phyloP scores from a whole-genome alignment of 2,329 filamentous ascomycete species.

The Aspergillus tubingensis region DNA sequence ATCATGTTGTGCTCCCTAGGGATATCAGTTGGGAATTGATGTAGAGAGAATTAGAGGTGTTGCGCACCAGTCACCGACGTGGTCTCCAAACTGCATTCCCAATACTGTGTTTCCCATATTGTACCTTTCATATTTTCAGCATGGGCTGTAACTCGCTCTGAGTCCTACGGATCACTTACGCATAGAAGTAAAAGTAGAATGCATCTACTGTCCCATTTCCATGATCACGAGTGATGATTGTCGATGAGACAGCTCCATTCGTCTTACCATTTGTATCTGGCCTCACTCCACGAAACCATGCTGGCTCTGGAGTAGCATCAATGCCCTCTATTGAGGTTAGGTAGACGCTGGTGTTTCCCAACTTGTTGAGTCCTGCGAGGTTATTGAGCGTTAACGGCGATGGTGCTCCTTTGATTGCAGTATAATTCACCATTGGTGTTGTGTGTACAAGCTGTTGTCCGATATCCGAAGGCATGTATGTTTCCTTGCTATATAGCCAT shows the following conservation, averaged over 20 bases:
- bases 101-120: constrained; percentile 57
- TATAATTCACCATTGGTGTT: constrained; percentile 48
- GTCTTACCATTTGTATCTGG: constrained; percentile 57
- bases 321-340: constrained; percentile 54
- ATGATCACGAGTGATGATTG: constrained; percentile 61
- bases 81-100: constrained; percentile 56
- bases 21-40: not conserved
- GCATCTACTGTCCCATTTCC: constrained; percentile 56
- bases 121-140: constrained; percentile 36
- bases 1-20: constrained; percentile 67
- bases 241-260: constrained; percentile 50
- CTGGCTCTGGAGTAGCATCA: constrained; percentile 41
- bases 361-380: constrained; percentile 49
- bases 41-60: not conserved
- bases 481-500: constrained; percentile 53
- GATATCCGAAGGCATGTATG: constrained; percentile 54
- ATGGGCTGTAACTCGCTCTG: not conserved
- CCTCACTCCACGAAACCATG: constrained; percentile 55
- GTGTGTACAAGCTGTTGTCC: constrained; percentile 50
- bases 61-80: constrained; percentile 63
- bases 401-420: constrained; percentile 39
- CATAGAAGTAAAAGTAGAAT: constrained; percentile 66
- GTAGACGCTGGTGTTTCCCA: constrained; percentile 50
- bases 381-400: constrained; percentile 50
- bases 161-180: constrained; percentile 35